A percentile compares a stretch with the other conserved stretches of the same genome.
Evolutionary conservation across 2,329 filamentous ascomycete genomes (phyloP).

Genomic region (Cytospora schulzeri): DNA sequence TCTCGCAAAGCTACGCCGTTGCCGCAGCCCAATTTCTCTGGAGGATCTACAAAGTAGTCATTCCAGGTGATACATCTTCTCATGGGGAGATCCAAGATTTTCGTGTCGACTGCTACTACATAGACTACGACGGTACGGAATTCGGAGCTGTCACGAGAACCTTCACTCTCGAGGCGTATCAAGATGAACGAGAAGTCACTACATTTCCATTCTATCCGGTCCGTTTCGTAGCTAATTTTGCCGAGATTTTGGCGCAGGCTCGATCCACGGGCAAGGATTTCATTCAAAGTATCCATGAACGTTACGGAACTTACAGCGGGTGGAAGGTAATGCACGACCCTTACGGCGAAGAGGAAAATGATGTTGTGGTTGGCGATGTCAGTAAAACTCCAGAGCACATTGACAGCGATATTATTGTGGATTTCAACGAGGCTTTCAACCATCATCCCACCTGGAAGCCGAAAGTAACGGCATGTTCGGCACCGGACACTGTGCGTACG

Average conservation of each 20-base stretch:
- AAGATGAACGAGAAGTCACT: neutral
- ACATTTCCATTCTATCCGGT: neutral
- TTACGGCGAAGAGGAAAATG: neutral
- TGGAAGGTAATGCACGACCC: neutral
- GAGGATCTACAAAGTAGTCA: neutral
- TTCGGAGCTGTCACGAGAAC: neutral
- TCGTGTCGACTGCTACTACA: neutral
- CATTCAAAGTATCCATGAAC: neutral
- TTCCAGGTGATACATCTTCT: no score
- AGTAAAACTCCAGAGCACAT: slow-evolving; percentile 6
- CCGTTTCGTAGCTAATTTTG: neutral
- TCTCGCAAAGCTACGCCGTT: neutral
- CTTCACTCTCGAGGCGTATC: neutral
- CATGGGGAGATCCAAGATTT: no score
- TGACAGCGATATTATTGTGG: slow-evolving; percentile 9
- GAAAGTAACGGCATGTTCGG: no score
- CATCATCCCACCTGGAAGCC: neutral
- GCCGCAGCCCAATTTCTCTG: neutral
- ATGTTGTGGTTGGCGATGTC: no score
- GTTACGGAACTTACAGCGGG: neutral
- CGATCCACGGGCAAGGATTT: neutral
- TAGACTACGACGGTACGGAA: neutral
- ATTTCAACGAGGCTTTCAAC: neutral
- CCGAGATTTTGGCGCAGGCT: neutral
- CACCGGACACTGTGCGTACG: no score